Base-by-base conservation (phyloP, 163 green algal genomes). In the Chlamydomonas reinhardtii region DNA sequence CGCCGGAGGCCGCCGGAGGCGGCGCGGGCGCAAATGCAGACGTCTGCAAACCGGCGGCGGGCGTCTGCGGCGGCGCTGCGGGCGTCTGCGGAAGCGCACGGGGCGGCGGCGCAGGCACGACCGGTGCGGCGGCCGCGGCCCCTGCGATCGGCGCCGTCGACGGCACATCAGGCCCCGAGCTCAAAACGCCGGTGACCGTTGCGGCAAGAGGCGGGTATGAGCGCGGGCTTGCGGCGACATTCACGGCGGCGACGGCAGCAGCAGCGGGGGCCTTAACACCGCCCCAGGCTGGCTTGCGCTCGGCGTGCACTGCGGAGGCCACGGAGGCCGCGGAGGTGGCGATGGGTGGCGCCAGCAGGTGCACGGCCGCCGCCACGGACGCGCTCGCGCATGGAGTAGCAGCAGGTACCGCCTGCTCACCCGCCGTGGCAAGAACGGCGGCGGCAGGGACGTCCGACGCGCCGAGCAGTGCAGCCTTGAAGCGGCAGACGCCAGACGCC, bases 211-310 rank as follows among this genome's bases (percentile, higher is more conserved):
- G 79, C 14, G 79, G 79, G 54, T 85, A 85, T 1, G 68, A 75
- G 39, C 66, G 68, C 16, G 79, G 68, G 52, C 66, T 85, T 31
- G 48, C 74, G 32, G 52, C 68, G 1, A 39, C 65, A 0, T 22
- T 32, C 5, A 66, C 48, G 31, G 19, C 34, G 6, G 62, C 37
- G 3, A 29, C 61, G 22, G n/a, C 16, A 43, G 64, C 29, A 31
- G 65, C 76, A 16, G 27, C 56, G 62, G 25, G 16, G 11, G n/a
- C 78, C 79, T 77, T 85, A 2, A 52, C 56, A 5, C 69, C 80
- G 34, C 80, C 80, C 80, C 80, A 86, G 16, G 80, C 80, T 0
- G 80, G 80, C 70, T 73, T 86, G 25, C 80, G 80, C 56, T 86
- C 80, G 4, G 48, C 64, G 29, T 35, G 27, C 64, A 29, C 27